Percentiles rank a stretch among this genome's conserved stretches.
phyloP scores from a whole-genome alignment of 139 green algal genomes.

The Zygnema cylindricum region DNA sequence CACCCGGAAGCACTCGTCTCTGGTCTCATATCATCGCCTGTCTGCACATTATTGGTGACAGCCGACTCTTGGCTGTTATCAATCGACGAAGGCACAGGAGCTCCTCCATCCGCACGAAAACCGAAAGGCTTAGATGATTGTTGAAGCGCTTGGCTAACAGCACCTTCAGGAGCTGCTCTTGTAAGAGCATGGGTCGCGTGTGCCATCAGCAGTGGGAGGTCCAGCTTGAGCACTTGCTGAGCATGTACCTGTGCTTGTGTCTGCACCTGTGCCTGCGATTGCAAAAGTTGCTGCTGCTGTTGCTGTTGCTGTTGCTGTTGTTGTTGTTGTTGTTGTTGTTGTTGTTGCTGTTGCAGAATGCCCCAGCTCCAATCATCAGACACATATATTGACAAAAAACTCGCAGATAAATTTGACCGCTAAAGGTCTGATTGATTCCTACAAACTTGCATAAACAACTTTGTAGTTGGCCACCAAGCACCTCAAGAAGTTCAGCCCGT shows the following conservation, averaged over 20 bases:
- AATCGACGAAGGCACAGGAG: not conserved
- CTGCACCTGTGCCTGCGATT: conserved; percentile 21
- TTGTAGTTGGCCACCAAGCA: too few species aligned
- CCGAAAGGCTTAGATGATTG: not conserved
- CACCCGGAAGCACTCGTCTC: not conserved
- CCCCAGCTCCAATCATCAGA: too few species aligned
- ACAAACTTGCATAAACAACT: too few species aligned
- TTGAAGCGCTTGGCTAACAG: not conserved
- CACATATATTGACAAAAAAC: too few species aligned
- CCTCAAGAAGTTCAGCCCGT: too few species aligned
- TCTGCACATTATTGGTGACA: not conserved
- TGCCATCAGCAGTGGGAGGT: not conserved
- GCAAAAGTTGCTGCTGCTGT: conserved; percentile 42
- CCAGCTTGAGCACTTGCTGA: not conserved
- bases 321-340: conserved; percentile 23
- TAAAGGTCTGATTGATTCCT: too few species aligned
- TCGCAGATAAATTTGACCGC: too few species aligned
- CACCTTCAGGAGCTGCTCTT: not conserved
- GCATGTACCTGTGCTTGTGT: conserved; percentile 22
- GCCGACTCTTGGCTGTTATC: not conserved
- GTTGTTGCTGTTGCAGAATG: too few species aligned
- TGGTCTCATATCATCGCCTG: not conserved
- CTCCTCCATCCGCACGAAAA: not conserved
- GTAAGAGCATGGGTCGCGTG: not conserved
- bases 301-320: conserved; percentile 46